Conservation (phyloP, 2,329 filamentous ascomycete genomes). For the Fusarium proliferatum region DNA sequence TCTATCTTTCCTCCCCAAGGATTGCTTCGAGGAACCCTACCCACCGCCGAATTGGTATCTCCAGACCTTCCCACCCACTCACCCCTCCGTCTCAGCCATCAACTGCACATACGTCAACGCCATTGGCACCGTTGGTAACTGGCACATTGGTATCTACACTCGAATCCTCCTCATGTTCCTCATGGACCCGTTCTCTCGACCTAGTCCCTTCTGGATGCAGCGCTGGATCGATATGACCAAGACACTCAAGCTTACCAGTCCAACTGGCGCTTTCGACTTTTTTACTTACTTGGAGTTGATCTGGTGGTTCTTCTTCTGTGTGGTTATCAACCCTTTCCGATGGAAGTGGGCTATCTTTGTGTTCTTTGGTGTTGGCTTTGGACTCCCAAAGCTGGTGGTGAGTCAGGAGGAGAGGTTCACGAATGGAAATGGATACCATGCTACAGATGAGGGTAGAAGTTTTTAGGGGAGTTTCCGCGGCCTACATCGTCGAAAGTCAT, state of each 20-base stretch:
- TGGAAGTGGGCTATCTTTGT: slow-evolving; percentile 94
- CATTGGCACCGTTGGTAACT: slow-evolving; percentile 83
- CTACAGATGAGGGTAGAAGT: slow-evolving; percentile 32
- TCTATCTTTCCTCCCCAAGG: slow-evolving; percentile 77
- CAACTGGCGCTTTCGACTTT: slow-evolving; percentile 85
- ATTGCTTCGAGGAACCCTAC: slow-evolving; percentile 80
- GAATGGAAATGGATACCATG: slow-evolving; percentile 30
- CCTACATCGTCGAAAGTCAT: background rate
- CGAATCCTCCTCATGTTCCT: slow-evolving; percentile 88
- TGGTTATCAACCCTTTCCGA: slow-evolving; percentile 83
- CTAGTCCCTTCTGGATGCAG: slow-evolving; percentile 79
- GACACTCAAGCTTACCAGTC: slow-evolving; percentile 74
- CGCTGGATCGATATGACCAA: slow-evolving; percentile 88
- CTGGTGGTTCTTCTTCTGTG: slow-evolving; percentile 87
- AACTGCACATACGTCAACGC: slow-evolving; percentile 85
- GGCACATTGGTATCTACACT: slow-evolving; percentile 91
- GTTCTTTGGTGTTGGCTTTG: slow-evolving; percentile 77
- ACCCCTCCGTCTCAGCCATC: slow-evolving; percentile 80
- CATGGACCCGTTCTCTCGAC: slow-evolving; percentile 79
- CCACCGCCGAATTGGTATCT: slow-evolving; percentile 88
- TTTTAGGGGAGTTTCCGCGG: background rate
- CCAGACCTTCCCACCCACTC: slow-evolving; percentile 82
- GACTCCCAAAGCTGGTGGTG: slow-evolving; percentile 74
- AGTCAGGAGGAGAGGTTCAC: slow-evolving; percentile 70
- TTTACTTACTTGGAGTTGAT: slow-evolving; percentile 88